Evolutionary conservation across 2,329 filamentous ascomycete genomes (phyloP).

Genomic region (Parascedosporium putredinis): DNA sequence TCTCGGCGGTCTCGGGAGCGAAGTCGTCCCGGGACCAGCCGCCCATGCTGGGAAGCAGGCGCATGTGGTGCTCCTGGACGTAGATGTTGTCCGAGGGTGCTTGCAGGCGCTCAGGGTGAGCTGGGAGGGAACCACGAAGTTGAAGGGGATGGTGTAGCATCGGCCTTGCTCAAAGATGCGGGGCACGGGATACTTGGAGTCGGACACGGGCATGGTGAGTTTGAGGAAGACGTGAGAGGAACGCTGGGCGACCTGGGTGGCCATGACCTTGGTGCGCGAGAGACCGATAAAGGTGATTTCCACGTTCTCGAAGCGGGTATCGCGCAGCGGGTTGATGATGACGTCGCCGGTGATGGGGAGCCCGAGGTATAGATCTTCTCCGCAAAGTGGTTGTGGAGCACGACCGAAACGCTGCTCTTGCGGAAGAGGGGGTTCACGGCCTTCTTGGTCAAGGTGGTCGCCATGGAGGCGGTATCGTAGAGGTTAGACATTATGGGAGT

Average conservation of each 20-base stretch:
- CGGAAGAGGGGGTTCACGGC: conserved; percentile 3
- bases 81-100: conserved; percentile 34
- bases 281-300: conserved; percentile 43
- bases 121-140: conserved; percentile 48
- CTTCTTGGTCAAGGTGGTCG: not conserved
- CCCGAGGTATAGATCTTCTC: conserved; percentile 46
- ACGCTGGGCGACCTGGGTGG: conserved; percentile 35
- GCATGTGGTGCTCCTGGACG: conserved; percentile 40
- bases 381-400: conserved; percentile 41
- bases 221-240: conserved; percentile 45
- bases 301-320: conserved; percentile 38
- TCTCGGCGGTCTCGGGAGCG: conserved; percentile 41
- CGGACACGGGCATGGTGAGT: conserved; percentile 41
- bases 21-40: conserved; percentile 45
- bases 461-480: conserved; percentile 2
- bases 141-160: conserved; percentile 43
- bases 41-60: conserved; percentile 41
- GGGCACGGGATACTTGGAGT: conserved; percentile 34
- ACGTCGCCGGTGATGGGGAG: conserved; percentile 40
- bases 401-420: conserved; percentile 34
- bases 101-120: conserved; percentile 47
- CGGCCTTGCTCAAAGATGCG: conserved; percentile 36
- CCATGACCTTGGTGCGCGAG: conserved; percentile 39
- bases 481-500: not conserved
- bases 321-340: conserved; percentile 31